Base-by-base conservation (phyloP, 1,284 basidiomycete genomes). In the Uromyces viciae-fabae region DNA sequence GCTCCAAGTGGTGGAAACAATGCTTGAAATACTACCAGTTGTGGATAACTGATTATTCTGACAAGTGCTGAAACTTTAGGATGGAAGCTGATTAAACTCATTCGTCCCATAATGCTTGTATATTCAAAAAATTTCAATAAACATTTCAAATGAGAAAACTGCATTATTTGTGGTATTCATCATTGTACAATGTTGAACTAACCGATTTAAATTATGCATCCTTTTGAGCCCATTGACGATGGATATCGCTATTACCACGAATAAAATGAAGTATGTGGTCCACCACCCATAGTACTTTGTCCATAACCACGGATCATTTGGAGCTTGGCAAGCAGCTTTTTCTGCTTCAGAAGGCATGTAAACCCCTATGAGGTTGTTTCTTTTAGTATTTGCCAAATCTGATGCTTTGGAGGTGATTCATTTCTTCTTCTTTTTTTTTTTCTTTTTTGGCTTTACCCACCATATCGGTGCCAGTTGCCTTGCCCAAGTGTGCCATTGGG, bases 171-270 rank as follows among this genome's bases (percentile, higher is more conserved):
- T n/a, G n/a, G n/a, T n/a, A n/a, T n/a, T n/a, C n/a, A n/a, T n/a
- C n/a, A n/a, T n/a, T n/a, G n/a, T n/a, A n/a, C n/a, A n/a, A n/a
- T n/a, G 25, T 33, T 8, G n/a, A 22, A 38, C 71, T 64, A 8
- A 81, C 78, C 78, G 78, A 52, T 74, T 81, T 22, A 81, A 64
- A 17, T 60, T 46, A 22, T 74, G 40, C 33, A 81, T 38, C n/a
- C 78, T 22, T 73, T 81, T 81, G 58, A 81, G 64, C 25, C 68
- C 69, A 66, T 81, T 81, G 28, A 52, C 42, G 31, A 74, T n/a
- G 33, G 78, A 40, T 19, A 74, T 49, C 19, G 60, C 60, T 28
- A 66, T 56, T 9, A 81, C 42, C 17, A 36, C 78, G 9, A 60
- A 25, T 40, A 81, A 3, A 31, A 81, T 73, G 46, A 64, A 81